Conservation (phyloP, 768 basidiomycete species). For the Paxillus rubicundulus region DNA sequence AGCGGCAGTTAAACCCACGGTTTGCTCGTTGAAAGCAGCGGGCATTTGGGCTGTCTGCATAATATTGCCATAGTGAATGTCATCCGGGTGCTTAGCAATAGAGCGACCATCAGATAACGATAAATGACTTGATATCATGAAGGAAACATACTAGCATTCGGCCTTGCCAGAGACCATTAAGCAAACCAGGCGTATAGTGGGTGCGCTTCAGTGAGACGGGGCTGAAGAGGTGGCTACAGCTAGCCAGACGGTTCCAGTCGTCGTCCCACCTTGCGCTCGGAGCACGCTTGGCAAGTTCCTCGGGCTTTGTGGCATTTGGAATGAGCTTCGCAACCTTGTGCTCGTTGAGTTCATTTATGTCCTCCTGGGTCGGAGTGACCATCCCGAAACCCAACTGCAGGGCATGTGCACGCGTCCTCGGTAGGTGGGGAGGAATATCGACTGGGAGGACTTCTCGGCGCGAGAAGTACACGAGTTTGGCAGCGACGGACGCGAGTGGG, state of each 20-base stretch:
- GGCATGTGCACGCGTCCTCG: conserved; percentile 32
- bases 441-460: conserved; percentile 51
- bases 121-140: not conserved
- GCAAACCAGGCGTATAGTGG: conserved; percentile 48
- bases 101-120: not conserved
- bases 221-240: conserved; percentile 42
- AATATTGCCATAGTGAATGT: conserved; percentile 12
- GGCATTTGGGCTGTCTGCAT: conserved; percentile 24
- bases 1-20: conserved; percentile 37
- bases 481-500: conserved; percentile 55
- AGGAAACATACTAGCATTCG: conserved; percentile 52
- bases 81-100: conserved; percentile 20
- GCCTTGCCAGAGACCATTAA: conserved; percentile 63
- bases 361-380: conserved; percentile 51
- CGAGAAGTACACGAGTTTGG: conserved; percentile 61
- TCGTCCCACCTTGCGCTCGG: conserved; percentile 51
- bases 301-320: conserved; percentile 9
- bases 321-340: conserved; percentile 36
- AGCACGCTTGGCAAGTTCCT: conserved; percentile 24
- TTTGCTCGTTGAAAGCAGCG: conserved; percentile 33
- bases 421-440: conserved; percentile 38
- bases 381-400: conserved; percentile 23
- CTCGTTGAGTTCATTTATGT: conserved; percentile 57
- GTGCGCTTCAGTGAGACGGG: conserved; percentile 27
- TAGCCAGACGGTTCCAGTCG: conserved; percentile 54